A percentile compares a stretch with the other conserved stretches of the same genome.
Evolutionary conservation across 192 early-diverging fungal species (phyloP).

Genomic region (Gamsiella multidivaricata): DNA sequence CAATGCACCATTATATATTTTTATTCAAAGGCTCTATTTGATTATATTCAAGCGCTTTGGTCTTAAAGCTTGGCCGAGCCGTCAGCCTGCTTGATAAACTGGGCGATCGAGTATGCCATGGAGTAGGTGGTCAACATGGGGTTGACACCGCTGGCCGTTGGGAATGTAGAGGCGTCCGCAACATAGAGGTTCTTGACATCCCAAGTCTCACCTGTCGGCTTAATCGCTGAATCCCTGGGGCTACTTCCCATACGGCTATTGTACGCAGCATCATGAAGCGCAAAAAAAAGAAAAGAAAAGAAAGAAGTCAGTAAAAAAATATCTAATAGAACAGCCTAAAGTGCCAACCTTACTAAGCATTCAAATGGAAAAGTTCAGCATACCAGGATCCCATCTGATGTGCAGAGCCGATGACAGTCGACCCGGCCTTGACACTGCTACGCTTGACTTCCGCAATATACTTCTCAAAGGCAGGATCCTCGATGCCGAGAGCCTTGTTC

Average conservation of each 20-base stretch:
- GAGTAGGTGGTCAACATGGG: conserved; percentile 62
- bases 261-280: neutral
- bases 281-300: conserved; percentile 10
- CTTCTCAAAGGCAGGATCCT: conserved; percentile 50
- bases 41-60: neutral
- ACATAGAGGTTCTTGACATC: conserved; percentile 80
- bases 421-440: conserved; percentile 44
- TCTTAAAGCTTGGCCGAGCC: conserved; percentile 15
- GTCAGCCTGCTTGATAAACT: conserved; percentile 40
- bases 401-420: conserved; percentile 57
- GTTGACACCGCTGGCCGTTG: conserved; percentile 80
- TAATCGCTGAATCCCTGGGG: conserved; percentile 65
- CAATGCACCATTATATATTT: no score
- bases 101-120: conserved; percentile 44
- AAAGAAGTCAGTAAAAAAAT: no score
- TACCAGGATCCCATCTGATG: conserved; percentile 79
- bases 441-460: conserved; percentile 38
- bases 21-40: no score
- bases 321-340: no score
- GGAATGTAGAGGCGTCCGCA: conserved; percentile 76
- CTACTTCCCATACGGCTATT: conserved; percentile 71
- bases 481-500: conserved; percentile 39
- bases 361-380: neutral
- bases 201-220: conserved; percentile 79
- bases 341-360: no score